Evolutionary conservation across 2,329 filamentous ascomycete species (phyloP), one percentile per base, ranked within the genome.

Genomic region (Cladosporium cucumerinum): DNA sequence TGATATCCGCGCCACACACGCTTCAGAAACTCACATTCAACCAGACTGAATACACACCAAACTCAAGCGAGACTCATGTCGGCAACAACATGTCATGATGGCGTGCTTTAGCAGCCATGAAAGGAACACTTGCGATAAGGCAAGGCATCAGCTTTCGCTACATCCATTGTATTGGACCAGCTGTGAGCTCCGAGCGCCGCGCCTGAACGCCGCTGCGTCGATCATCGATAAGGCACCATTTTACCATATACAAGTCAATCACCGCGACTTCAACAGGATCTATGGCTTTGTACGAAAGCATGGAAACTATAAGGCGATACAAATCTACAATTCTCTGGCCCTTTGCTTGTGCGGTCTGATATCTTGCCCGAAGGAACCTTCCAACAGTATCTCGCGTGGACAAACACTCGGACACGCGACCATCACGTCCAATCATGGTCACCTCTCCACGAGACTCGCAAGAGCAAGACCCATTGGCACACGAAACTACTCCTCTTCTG

Each of bases 401-500:
- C 39, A 21, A 21, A 21, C 39, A 21, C 39, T 46, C n/a, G n/a
- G 39, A 46, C 39, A 46, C 39, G 39, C 39, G 39, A 21, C 39
- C n/a, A 46, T 21, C 39, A n/a, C 12, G 26, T 26, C 48, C 48
- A 28, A 39, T 23, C 21, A 39, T 57, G 32, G 30, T 21, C 5
- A 34, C 2, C 25, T 30, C 26, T 6, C 30, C 51, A 30, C 51
- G 51, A 54, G 51, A 32, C n/a, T 28, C 51, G 7, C 28, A 12
- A 5, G 51, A 54, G 7, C 51, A 12, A 30, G 51, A 54, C n/a
- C 36, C 43, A 51, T 11, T 25, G 21, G 11, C 43, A n/a, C 10
- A 61, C 14, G 61, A 63, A 36, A 26, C 23, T 1, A 63, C 61
- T 12, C 61, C 61, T 14, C 36, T 63, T 7, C 54, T 63, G 16